A percentile compares a stretch with the other conserved stretches of the same genome.
Conservation (phyloP, 2,329 filamentous ascomycete genomes). For the Microcyclosporella mali region DNA sequence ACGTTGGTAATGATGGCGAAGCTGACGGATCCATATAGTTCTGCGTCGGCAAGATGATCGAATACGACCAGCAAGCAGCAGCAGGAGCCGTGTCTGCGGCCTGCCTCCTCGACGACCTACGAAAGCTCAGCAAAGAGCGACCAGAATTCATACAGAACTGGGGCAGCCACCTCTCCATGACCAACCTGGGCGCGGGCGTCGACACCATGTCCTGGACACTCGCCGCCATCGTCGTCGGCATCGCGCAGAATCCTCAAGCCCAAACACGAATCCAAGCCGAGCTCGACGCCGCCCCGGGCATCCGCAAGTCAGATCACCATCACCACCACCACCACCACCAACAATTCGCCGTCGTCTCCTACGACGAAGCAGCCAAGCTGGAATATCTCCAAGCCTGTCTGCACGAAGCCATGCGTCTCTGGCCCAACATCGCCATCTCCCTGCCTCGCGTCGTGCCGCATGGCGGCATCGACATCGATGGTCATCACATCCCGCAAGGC, state of each 20-base stretch:
- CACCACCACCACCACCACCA: not conserved
- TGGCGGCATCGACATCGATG: conserved; percentile 17
- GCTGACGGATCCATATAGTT: not conserved
- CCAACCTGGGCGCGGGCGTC: conserved; percentile 6
- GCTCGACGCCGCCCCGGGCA: not conserved
- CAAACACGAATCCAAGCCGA: not conserved
- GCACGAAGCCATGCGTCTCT: conserved; percentile 8
- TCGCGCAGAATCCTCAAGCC: not conserved
- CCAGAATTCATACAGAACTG: conserved; percentile 7
- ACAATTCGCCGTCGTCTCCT: conserved; percentile 2
- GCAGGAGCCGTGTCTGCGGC: not conserved
- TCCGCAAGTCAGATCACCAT: too few relatives aligned
- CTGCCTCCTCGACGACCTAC: conserved; percentile 5
- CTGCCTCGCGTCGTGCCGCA: conserved; percentile 23
- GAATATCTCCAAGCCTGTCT: conserved; percentile 10
- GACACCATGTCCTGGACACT: conserved; percentile 11
- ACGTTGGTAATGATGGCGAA: not conserved
- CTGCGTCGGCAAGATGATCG: conserved; percentile 2
- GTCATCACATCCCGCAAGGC: conserved; percentile 22
- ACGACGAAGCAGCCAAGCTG: not conserved
- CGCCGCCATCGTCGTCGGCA: conserved; percentile 4
- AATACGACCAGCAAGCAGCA: not conserved
- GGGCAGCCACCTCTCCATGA: conserved; percentile 2
- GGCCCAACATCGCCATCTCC: conserved; percentile 11
- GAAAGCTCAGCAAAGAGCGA: not conserved